A percentile compares a stretch with the other conserved stretches of the same genome.
Conservation (phyloP, 495 filamentous ascomycete genomes). For the Penicillium ochrochloron region DNA sequence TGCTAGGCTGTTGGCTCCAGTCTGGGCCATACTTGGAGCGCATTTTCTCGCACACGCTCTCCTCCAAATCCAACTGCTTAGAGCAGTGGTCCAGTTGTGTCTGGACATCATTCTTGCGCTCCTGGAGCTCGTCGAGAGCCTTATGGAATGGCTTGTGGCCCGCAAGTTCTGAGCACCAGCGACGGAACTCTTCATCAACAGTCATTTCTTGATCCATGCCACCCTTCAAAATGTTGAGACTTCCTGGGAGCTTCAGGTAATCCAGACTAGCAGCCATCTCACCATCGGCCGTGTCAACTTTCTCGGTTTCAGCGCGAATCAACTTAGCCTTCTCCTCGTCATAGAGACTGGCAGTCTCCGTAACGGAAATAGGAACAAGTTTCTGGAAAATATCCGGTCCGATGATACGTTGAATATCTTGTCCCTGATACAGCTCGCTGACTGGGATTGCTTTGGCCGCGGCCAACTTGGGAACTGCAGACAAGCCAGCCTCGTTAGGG, state of each 20-base stretch:
- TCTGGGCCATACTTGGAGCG: slow-evolving; percentile 93
- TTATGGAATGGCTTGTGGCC: slow-evolving; percentile 75
- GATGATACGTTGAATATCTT: slow-evolving; percentile 95
- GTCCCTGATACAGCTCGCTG: slow-evolving; percentile 92
- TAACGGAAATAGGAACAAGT: slow-evolving; percentile 94
- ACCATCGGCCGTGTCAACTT: slow-evolving; percentile 85
- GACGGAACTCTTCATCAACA: slow-evolving; percentile 87
- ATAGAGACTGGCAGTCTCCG: slow-evolving; percentile 94
- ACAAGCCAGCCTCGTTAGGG: slow-evolving; percentile 78
- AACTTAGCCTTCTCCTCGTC: slow-evolving; percentile 99
- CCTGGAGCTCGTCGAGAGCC: slow-evolving; percentile 77
- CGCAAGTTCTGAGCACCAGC: slow-evolving; percentile 90
- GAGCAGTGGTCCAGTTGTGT: slow-evolving; percentile 74
- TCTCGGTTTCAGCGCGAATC: slow-evolving; percentile 89
- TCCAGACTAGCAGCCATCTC: slow-evolving; percentile 96
- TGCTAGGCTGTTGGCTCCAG: slow-evolving; percentile 97
- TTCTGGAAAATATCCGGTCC: slow-evolving; percentile 97
- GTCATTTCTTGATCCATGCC: slow-evolving; percentile 88
- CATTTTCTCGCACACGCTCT: slow-evolving; percentile 99
- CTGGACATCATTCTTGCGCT: slow-evolving; percentile 74
- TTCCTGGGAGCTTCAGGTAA: slow-evolving; percentile 87
- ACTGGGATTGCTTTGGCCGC: slow-evolving; percentile 99
- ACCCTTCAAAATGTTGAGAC: slow-evolving; percentile 88
- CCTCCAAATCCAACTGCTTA: slow-evolving; percentile 92
- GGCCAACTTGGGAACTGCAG: slow-evolving; percentile 84